A percentile compares a stretch with the other conserved stretches of the same genome.
phyloP scores from a whole-genome alignment of 2,329 filamentous ascomycete species.

The Pleoardoris graminearum region DNA sequence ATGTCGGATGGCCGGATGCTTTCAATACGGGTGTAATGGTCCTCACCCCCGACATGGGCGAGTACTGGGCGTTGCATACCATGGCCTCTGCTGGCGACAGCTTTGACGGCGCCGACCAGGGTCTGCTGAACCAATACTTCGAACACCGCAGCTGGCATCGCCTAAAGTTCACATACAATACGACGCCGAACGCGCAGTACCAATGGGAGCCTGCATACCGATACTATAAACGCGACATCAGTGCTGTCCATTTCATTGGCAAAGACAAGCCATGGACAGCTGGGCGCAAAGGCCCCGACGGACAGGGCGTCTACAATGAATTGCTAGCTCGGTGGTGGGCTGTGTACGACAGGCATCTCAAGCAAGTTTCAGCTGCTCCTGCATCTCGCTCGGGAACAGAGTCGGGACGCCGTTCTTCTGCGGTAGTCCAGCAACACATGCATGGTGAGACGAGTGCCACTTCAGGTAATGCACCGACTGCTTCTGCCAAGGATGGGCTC shows the following conservation, averaged over 20 bases:
- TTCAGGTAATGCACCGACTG: conserved; percentile 16
- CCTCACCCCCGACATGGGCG: conserved; percentile 79
- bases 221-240: conserved; percentile 89
- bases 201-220: conserved; percentile 95
- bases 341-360: conserved; percentile 87
- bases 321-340: conserved; percentile 91
- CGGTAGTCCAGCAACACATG: conserved; percentile 30
- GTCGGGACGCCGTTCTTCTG: conserved; percentile 15
- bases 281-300: conserved; percentile 50
- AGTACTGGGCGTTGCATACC: conserved; percentile 81
- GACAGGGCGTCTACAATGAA: conserved; percentile 73
- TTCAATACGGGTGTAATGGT: conserved; percentile 99
- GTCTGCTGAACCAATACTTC: conserved; percentile 93
- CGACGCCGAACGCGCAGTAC: conserved; percentile 94
- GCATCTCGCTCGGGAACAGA: conserved; percentile 13
- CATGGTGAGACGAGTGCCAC: conserved; percentile 32
- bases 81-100: conserved; percentile 86
- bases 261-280: conserved; percentile 80
- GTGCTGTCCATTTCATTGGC: conserved; percentile 93
- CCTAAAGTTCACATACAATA: conserved; percentile 94
- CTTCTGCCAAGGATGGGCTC: no score
- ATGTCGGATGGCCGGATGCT: conserved; percentile 96
- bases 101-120: conserved; percentile 97
- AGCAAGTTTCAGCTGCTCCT: conserved; percentile 28
- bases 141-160: conserved; percentile 75